Conservation (phyloP, 208 protist species). For the Crithidia thermophila region DNA sequence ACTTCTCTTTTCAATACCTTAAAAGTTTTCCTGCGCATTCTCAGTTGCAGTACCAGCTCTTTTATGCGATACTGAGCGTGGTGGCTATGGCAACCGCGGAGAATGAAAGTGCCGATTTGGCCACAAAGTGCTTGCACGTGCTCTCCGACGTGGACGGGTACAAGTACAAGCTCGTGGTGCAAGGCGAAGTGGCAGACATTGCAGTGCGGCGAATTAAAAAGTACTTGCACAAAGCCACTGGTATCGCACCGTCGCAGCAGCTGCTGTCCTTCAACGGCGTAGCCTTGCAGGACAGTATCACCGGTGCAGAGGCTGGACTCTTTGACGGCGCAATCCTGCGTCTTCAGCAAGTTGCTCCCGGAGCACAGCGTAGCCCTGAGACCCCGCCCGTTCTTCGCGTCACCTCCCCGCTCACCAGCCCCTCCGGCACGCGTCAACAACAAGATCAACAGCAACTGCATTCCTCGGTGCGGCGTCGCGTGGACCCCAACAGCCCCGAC, state of each 20-base stretch:
- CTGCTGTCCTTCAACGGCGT: conserved; percentile 54
- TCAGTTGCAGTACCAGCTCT: too few species aligned
- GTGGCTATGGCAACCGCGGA: too few species aligned
- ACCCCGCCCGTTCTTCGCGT: background rate
- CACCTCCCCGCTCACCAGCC: too few species aligned
- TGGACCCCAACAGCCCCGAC: too few species aligned
- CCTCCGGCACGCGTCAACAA: too few species aligned
- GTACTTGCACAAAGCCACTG: conserved; percentile 69
- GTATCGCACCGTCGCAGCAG: conserved; percentile 48
- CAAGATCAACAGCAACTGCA: too few species aligned
- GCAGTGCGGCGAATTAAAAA: conserved; percentile 60
- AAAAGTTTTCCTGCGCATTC: too few species aligned
- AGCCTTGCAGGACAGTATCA: conserved; percentile 34
- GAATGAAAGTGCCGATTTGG: background rate
- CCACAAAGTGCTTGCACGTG: conserved; percentile 50
- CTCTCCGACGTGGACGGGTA: conserved; percentile 74
- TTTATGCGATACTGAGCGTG: too few species aligned
- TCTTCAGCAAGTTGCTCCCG: conserved; percentile 33
- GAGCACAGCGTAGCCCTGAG: background rate
- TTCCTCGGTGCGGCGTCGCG: too few species aligned
- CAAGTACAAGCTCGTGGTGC: conserved; percentile 85
- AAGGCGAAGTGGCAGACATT: conserved; percentile 60
- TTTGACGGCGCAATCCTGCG: conserved; percentile 59
- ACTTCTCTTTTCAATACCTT: too few species aligned
- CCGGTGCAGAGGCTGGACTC: conserved; percentile 56